Evolutionary conservation across 2,329 filamentous ascomycete species (phyloP), one percentile per base, ranked within the genome.

Genomic region (Neopestalotiopsis clavispora): DNA sequence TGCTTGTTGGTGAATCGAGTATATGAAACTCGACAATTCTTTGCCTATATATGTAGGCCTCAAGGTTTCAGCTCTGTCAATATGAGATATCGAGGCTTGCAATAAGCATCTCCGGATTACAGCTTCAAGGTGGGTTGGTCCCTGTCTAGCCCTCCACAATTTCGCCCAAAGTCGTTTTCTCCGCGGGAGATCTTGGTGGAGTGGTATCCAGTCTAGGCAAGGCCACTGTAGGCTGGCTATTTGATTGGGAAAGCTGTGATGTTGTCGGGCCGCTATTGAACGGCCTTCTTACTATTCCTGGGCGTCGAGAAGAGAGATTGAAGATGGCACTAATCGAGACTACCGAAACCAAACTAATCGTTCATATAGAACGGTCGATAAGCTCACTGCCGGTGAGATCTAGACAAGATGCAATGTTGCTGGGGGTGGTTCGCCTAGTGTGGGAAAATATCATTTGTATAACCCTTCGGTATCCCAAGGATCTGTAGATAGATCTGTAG

Each of bases 41-140:
- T 57, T 61, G 68, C 71, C 69, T 72, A 68, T 72, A 69, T 59
- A 52, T 13, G 7, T 23, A 20, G 59, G 17, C 34, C 10, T 34
- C 5, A 42, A 34, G 30, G 4, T 2, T 40, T 38, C 17, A 13
- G 32, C 32, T 62, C 34, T 62, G 10, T 45, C 38, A 49, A 14
- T 40, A 32, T 66, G 32, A 45, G 4, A 40, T 23, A 28, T 23
- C 23, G 62, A 42, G 34, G 32, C 23, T 23, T 60, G 38, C 20
- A 73, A 60, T 71, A 64, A 72, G 74, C 70, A 76, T 76, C 71
- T 76, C 74, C 74, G 74, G 73, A 70, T 38, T 57, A 62, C 69
- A 63, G 68, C 69, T 68, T 69, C 66, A 10, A 61, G 28, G 70
- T 73, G 71, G 72, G 71, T 69, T 71, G 64, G 52, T 62, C 67